Evolutionary conservation across 116 monocot genomes (phyloP).

Genomic region (Iris pallida): DNA sequence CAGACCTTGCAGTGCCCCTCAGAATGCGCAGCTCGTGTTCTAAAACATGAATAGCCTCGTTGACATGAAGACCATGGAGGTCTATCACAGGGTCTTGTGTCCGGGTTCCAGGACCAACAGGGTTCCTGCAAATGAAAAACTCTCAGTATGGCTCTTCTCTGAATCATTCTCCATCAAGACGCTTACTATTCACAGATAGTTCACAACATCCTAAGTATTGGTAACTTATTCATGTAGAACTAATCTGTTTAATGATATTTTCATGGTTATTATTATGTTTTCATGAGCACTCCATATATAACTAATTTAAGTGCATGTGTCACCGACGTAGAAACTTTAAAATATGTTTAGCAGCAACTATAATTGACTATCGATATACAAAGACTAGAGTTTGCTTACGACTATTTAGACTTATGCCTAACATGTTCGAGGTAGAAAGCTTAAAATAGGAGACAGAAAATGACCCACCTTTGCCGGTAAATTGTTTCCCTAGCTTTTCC

Average conservation of each 20-base stretch:
- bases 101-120: conserved; percentile 18
- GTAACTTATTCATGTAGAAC: neutral
- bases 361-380: no score
- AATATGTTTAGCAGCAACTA: no score
- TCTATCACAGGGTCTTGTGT: conserved; percentile 60
- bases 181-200: neutral
- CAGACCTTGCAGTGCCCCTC: conserved; percentile 49
- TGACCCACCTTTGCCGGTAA: conserved; percentile 58
- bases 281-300: no score
- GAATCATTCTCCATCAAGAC: neutral
- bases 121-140: conserved; percentile 23
- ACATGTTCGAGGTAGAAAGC: no score
- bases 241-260: neutral
- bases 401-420: neutral
- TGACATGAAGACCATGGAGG: conserved; percentile 71
- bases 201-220: neutral
- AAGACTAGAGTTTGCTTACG: no score
- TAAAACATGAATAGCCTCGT: conserved; percentile 73
- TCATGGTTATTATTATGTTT: neutral
- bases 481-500: conserved; percentile 75
- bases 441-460: neutral
- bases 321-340: no score
- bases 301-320: no score
- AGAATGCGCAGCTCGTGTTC: conserved; percentile 56
- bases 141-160: neutral